These are phyloP conservation scores for Tetrastigma voinierianum DNA, from an alignment of 164 flowering plant genomes.

Conservation along the genomic window DNA sequence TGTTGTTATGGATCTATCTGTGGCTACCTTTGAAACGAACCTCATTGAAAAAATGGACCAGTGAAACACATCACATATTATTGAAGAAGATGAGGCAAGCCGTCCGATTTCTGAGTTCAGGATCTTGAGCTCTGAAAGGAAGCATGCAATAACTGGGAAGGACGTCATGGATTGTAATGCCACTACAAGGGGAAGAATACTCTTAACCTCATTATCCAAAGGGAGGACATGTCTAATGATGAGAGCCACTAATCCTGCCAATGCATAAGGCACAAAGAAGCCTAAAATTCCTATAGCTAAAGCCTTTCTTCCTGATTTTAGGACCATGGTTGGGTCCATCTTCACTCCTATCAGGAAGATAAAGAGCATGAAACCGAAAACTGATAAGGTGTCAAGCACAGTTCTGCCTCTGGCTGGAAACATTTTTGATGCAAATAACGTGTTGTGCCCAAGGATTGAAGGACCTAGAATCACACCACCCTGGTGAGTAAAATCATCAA, in stretches of 20 bases:
- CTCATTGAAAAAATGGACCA: slow-evolving; percentile 20
- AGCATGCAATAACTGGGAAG: slow-evolving; percentile 37
- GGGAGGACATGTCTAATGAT: slow-evolving; percentile 10
- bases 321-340: slow-evolving; percentile 31
- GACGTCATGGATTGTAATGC: slow-evolving; percentile 24
- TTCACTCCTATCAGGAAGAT: slow-evolving; percentile 50
- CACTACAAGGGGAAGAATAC: slow-evolving; percentile 18
- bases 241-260: slow-evolving; percentile 20
- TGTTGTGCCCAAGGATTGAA: slow-evolving; percentile 33
- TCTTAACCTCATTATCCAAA: slow-evolving; percentile 17
- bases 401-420: slow-evolving; percentile 31
- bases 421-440: slow-evolving; percentile 19
- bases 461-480: slow-evolving; percentile 52
- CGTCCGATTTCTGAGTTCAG: slow-evolving; percentile 56
- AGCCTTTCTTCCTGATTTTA: slow-evolving; percentile 33
- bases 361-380: slow-evolving; percentile 43
- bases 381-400: slow-evolving; percentile 29
- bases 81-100: slow-evolving; percentile 39
- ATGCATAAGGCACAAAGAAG: slow-evolving; percentile 28
- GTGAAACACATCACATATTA: slow-evolving; percentile 32
- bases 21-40: slow-evolving; percentile 8
- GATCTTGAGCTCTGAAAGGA: slow-evolving; percentile 42
- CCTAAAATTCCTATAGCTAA: slow-evolving; percentile 30
- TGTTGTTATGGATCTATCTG: slow-evolving; percentile 10
- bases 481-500: slow-evolving; percentile 22